Percentiles rank a stretch among this genome's conserved stretches.
These are phyloP conservation scores for Globisporangium nodosum DNA, from an alignment of 352 stramenopile genomes.

Conservation along the genomic window DNA sequence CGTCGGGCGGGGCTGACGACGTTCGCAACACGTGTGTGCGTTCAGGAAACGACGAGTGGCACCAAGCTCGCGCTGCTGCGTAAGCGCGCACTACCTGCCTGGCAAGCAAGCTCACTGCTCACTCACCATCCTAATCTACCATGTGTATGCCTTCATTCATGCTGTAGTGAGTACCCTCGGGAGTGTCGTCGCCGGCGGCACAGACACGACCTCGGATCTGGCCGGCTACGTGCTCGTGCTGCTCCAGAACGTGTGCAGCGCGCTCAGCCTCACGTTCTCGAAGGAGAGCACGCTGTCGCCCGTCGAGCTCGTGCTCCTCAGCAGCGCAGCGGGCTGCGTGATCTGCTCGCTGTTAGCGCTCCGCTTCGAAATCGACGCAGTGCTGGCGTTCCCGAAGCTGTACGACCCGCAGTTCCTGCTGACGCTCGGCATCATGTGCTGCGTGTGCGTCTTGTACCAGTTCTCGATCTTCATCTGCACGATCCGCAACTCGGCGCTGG, in stretches of 20 bases:
- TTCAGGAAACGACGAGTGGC: constrained; percentile 31
- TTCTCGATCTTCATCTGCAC: constrained; percentile 70
- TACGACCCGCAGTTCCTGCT: constrained; percentile 27
- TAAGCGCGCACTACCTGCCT: constrained; percentile 11
- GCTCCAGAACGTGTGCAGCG: constrained; percentile 65
- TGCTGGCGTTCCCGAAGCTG: constrained; percentile 24
- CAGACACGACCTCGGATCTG: constrained; percentile 40
- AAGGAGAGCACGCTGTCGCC: constrained; percentile 56
- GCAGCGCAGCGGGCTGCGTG: constrained; percentile 37
- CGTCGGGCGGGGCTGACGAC: not conserved
- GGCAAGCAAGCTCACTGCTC: not conserved
- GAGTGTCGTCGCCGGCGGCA: constrained; percentile 49
- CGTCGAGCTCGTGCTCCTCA: constrained; percentile 48
- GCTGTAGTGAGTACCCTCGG: constrained; percentile 47
- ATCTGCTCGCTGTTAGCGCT: constrained; percentile 38
- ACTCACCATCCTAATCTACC: no score
- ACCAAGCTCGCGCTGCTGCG: constrained; percentile 60
- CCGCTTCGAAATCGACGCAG: constrained; percentile 32
- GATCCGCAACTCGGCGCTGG: constrained; percentile 58
- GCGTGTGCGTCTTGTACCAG: constrained; percentile 66
- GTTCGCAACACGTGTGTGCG: not conserved
- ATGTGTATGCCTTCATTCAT: not conserved
- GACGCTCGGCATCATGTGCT: constrained; percentile 46
- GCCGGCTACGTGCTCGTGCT: constrained; percentile 54
- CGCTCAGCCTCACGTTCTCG: constrained; percentile 52